Percentiles rank a stretch among this genome's conserved stretches.
These are phyloP conservation scores for Cyclocybe cylindracea DNA, from an alignment of 768 basidiomycete genomes.

Conservation along the genomic window DNA sequence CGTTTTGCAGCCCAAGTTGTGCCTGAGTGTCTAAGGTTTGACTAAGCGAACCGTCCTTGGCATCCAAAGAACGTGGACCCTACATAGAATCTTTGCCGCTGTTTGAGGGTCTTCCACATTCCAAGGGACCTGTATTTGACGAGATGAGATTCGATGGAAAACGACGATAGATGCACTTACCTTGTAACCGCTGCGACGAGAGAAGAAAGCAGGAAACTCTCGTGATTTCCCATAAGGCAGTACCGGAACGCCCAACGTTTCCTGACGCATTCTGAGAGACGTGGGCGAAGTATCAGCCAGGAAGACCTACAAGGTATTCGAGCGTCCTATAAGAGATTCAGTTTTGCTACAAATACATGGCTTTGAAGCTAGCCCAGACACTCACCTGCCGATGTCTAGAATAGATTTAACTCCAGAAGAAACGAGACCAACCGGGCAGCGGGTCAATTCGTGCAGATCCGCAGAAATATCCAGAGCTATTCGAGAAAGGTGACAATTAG, in stretches of 20 bases:
- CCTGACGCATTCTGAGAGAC: slow-evolving; percentile 44
- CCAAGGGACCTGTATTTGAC: slow-evolving; percentile 73
- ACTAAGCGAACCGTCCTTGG: not conserved
- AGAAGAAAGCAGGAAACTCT: slow-evolving; percentile 96
- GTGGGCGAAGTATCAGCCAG: not conserved
- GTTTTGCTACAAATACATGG: not conserved
- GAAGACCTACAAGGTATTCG: slow-evolving; percentile 65
- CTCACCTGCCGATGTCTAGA: slow-evolving; percentile 81
- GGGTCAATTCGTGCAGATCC: slow-evolving; percentile 85
- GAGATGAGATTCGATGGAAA: not conserved
- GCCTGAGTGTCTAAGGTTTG: slow-evolving; percentile 60
- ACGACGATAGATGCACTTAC: slow-evolving; percentile 33
- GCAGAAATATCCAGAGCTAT: slow-evolving; percentile 94
- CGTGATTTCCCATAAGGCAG: slow-evolving; percentile 70
- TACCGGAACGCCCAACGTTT: slow-evolving; percentile 94
- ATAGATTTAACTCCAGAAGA: slow-evolving; percentile 96
- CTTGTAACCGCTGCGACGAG: slow-evolving; percentile 78
- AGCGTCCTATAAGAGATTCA: slow-evolving; percentile 55
- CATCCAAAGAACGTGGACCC: slow-evolving; percentile 19
- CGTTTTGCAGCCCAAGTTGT: slow-evolving; percentile 72
- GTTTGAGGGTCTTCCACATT: slow-evolving; percentile 56
- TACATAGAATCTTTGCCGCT: slow-evolving; percentile 79
- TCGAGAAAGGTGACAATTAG: slow-evolving; percentile 1
- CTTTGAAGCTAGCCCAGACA: not conserved
- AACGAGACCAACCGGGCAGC: slow-evolving; percentile 89